A percentile compares a stretch with the other conserved stretches of the same genome.
Evolutionary conservation across 352 stramenopile genomes (phyloP).

Genomic region (Pythium biforme): DNA sequence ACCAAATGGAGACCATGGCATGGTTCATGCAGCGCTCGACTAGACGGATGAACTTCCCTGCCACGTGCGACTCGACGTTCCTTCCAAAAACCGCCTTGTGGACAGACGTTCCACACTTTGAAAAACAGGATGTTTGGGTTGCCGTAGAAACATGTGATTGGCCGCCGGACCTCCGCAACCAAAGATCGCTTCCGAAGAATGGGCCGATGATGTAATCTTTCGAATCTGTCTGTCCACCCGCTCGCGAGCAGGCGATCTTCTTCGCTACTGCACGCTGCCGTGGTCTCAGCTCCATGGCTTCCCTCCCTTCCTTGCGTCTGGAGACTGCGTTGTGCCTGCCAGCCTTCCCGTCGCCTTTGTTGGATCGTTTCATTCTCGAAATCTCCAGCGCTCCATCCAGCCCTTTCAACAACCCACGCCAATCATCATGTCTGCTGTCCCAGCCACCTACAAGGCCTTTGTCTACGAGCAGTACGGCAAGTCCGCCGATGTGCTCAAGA

Average conservation of each 20-base stretch:
- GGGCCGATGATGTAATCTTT: not conserved
- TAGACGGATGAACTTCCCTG: no score
- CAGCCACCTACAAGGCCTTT: conserved; percentile 23
- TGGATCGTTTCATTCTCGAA: not conserved
- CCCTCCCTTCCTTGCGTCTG: not conserved
- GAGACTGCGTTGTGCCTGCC: not conserved
- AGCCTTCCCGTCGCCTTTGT: not conserved
- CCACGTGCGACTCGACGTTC: no score
- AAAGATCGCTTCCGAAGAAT: not conserved
- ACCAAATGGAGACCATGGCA: no score
- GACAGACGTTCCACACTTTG: no score
- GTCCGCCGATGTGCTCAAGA: conserved; percentile 14
- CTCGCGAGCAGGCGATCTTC: not conserved
- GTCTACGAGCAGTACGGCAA: conserved; percentile 23
- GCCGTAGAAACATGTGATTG: no score
- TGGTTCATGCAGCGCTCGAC: no score
- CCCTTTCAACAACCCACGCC: not conserved
- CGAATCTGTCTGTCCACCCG: not conserved
- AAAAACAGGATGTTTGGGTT: no score
- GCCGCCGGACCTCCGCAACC: not conserved
- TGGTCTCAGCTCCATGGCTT: not conserved
- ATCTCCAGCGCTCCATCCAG: not conserved
- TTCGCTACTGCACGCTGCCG: no score
- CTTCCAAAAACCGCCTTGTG: no score
- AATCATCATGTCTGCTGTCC: conserved; percentile 8